phyloP scores from a whole-genome alignment of 2,329 filamentous ascomycete genomes.

The Trichoderma semiorbis region DNA sequence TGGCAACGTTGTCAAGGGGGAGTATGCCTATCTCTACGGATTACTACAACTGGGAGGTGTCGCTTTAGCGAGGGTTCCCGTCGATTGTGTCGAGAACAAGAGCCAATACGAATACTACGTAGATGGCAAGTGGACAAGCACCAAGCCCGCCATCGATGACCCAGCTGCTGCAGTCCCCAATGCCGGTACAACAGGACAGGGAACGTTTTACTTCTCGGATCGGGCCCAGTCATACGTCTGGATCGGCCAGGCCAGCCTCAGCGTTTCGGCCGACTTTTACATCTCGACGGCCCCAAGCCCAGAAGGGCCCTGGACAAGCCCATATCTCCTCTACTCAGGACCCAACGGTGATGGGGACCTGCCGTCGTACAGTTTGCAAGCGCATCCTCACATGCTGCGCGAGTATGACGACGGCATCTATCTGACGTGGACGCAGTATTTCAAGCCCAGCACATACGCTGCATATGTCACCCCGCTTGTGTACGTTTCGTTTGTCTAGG shows the following conservation, averaged over 20 bases:
- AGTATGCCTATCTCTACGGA: conserved; percentile 23
- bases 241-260: conserved; percentile 23
- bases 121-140: conserved; percentile 19
- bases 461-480: conserved; percentile 20
- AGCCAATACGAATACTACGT: conserved; percentile 24
- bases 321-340: conserved; percentile 17
- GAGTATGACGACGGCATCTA: conserved; percentile 18
- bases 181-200: conserved; percentile 24
- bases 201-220: conserved; percentile 25
- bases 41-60: conserved; percentile 18
- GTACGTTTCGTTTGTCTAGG: conserved; percentile 20
- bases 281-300: conserved; percentile 23
- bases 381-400: conserved; percentile 18
- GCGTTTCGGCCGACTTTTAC: conserved; percentile 23
- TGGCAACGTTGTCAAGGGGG: conserved; percentile 22
- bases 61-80: conserved; percentile 22
- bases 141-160: conserved; percentile 19
- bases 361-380: conserved; percentile 19
- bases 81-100: conserved; percentile 20
- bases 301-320: conserved; percentile 16
- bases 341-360: conserved; percentile 13
- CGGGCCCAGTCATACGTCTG: conserved; percentile 23
- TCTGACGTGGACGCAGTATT: conserved; percentile 20
- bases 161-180: conserved; percentile 19
- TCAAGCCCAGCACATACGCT: conserved; percentile 16